Base-by-base conservation (phyloP, 345 rosid species). In the Gossypium thurberi region DNA sequence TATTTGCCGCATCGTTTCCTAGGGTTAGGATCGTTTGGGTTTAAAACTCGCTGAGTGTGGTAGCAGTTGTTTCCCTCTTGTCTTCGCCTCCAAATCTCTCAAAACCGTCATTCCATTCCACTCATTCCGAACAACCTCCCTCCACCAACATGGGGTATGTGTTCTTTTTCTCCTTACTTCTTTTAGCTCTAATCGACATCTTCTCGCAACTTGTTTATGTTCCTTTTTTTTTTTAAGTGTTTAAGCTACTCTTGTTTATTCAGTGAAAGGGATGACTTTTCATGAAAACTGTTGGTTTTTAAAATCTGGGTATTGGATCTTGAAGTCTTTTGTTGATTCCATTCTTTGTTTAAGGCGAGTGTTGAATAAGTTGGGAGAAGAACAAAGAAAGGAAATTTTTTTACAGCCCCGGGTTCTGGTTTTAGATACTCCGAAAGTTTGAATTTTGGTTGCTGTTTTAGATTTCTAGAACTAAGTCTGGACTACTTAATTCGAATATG, bases 101-200 rank as follows among this genome's bases (percentile, higher is more conserved):
- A 37, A 28, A 69, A 10, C 78, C 52, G 20, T 33, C 53, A 18
- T 75, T 13, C 26, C 61, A 33, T 33, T 6, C 7, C 7, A 5
- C 40, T 33, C 40, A 60, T 51, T 50, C 12, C 53, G 26, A 69
- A 17, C 62, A 74, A 21, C 62, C 65, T 53, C 51, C 2, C 37
- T 56, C 72, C 48, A 68, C 65, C 61, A 75, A 11, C 69, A 75
- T 75, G 78, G 78, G 78, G 78, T 75, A 60, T 48, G 73, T 37
- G 58, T 10, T 15, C 10, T 13, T 51, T 1, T 37, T 21, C 21
- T 66, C 2, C 15, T 28, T 4, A 4, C 37, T 12, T 47, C 50
- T 47, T 26, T 33, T 58, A 26, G 10, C 46, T 68, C 21, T 15
- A 15, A 23, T 58, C 37, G 17, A 23, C 13, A 23, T 14, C 14